These are phyloP conservation scores for Zalaria obscura DNA, from an alignment of 2,329 filamentous ascomycete species.

Conservation along the genomic window DNA sequence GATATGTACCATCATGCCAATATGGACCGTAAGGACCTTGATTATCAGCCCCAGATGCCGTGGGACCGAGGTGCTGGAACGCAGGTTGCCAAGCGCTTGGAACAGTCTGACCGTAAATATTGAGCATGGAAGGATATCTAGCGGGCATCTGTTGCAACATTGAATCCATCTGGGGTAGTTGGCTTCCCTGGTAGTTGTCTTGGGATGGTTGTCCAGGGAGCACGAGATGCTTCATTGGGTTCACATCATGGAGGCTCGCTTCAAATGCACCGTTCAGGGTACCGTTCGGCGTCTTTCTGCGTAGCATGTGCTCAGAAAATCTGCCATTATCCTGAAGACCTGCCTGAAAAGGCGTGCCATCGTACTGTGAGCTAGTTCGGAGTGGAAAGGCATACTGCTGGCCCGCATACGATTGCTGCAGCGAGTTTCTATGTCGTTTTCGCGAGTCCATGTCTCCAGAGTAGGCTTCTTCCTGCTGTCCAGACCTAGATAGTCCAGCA, in stretches of 20 bases:
- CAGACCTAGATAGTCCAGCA: no score
- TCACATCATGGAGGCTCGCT: slow-evolving; percentile 39
- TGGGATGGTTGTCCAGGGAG: slow-evolving; percentile 33
- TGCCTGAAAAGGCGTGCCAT: neutral
- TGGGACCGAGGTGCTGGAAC: slow-evolving; percentile 44
- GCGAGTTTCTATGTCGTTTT: neutral
- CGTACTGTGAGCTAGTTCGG: slow-evolving; percentile 3
- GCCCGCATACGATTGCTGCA: neutral
- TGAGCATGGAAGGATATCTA: slow-evolving; percentile 2
- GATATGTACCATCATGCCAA: slow-evolving; percentile 49
- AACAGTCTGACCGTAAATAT: slow-evolving; percentile 31
- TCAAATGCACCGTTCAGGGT: slow-evolving; percentile 87
- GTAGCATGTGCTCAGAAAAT: slow-evolving; percentile 56
- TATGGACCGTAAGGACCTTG: slow-evolving; percentile 45
- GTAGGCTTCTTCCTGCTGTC: neutral
- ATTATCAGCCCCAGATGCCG: slow-evolving; percentile 41
- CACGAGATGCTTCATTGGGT: slow-evolving; percentile 62
- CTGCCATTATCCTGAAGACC: neutral
- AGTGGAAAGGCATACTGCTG: slow-evolving; percentile 25
- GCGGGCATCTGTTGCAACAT: slow-evolving; percentile 42
- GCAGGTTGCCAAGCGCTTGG: slow-evolving; percentile 46
- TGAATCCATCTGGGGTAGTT: slow-evolving; percentile 43
- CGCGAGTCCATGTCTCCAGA: neutral
- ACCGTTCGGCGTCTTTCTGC: slow-evolving; percentile 88
- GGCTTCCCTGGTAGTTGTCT: slow-evolving; percentile 1